These are phyloP conservation scores for Penicillium steckii DNA, from an alignment of 495 filamentous ascomycete species.

Conservation along the genomic window DNA sequence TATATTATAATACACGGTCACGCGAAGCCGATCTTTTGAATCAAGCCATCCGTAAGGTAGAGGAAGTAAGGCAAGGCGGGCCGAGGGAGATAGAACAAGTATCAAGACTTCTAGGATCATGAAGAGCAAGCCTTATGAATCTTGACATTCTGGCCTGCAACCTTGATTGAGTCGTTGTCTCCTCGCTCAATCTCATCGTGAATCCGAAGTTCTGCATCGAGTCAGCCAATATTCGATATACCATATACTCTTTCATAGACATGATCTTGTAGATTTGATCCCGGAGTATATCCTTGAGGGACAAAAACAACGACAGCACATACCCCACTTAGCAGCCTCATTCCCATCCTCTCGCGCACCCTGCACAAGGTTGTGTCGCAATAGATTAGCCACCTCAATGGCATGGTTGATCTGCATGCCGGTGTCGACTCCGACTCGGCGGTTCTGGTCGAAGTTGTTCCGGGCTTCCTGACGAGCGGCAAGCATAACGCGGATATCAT, in stretches of 20 bases:
- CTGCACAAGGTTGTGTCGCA: constrained; percentile 86
- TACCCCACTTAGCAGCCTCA: constrained; percentile 64
- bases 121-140: constrained; percentile 47
- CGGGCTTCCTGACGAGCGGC: constrained; percentile 73
- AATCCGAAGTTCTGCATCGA: constrained; percentile 68
- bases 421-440: constrained; percentile 50
- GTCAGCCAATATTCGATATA: constrained; percentile 7
- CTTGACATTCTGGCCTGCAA: constrained; percentile 45
- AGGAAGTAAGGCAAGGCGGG: background rate
- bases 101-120: constrained; percentile 11
- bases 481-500: constrained; percentile 60
- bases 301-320: constrained; percentile 21
- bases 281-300: background rate
- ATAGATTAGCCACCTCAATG: constrained; percentile 74
- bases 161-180: constrained; percentile 84
- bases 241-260: background rate
- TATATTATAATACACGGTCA: constrained; percentile 47
- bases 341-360: constrained; percentile 56
- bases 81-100: background rate
- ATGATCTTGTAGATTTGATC: background rate
- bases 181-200: constrained; percentile 89
- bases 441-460: constrained; percentile 65
- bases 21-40: background rate
- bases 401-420: constrained; percentile 68
- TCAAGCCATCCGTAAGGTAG: background rate